These are phyloP conservation scores for Inonotus hispidus DNA, from an alignment of 1,284 basidiomycete species.

Conservation along the genomic window DNA sequence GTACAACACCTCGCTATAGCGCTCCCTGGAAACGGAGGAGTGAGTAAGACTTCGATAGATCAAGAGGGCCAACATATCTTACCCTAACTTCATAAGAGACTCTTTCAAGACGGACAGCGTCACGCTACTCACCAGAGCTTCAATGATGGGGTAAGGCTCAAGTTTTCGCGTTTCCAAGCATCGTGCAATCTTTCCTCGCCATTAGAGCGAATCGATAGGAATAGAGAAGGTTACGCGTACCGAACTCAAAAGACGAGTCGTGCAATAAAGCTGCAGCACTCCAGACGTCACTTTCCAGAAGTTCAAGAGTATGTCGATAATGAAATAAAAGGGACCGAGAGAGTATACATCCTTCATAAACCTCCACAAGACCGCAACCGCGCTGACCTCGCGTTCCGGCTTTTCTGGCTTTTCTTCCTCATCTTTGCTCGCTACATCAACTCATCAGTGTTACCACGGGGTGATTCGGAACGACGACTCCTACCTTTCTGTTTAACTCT, in stretches of 20 bases:
- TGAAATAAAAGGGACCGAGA: not conserved
- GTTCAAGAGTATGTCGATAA: not conserved
- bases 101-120: not conserved
- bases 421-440: not conserved
- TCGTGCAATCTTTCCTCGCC: not conserved
- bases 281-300: not conserved
- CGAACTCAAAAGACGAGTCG: not conserved
- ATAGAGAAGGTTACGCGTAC: not conserved
- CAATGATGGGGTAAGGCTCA: not conserved
- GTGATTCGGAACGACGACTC: not conserved
- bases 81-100: not conserved
- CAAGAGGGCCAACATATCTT: not conserved
- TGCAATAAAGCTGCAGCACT: not conserved
- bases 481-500: not conserved
- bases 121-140: not conserved
- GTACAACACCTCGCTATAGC: not conserved
- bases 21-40: not conserved
- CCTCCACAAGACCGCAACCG: not conserved
- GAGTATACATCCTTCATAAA: constrained; percentile 3
- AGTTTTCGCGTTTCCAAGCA: not conserved
- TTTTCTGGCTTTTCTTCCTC: not conserved
- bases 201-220: not conserved
- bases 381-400: not conserved
- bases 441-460: not conserved
- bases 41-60: not conserved